Conservation (phyloP, 805 yeast species). For the Yueomyces sp. region DNA sequence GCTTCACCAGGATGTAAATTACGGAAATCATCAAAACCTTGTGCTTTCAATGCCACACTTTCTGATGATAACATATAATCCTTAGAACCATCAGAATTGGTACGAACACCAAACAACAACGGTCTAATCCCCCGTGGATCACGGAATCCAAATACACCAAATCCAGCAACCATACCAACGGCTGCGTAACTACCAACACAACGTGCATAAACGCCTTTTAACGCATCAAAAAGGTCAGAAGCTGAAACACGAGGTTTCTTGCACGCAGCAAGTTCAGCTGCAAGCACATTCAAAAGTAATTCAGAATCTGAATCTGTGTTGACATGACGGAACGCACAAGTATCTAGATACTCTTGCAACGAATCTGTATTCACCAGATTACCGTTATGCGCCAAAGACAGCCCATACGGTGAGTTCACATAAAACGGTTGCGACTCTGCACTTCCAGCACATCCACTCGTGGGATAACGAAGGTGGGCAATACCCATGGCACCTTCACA, state of each 20-base stretch:
- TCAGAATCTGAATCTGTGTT: constrained; percentile 96
- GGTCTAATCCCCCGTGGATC: constrained; percentile 98
- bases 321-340: constrained; percentile 89
- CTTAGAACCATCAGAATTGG: constrained; percentile 47
- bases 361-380: constrained; percentile 80
- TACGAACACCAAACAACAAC: constrained; percentile 71
- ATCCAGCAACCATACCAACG: constrained; percentile 90
- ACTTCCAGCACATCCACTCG: constrained; percentile 92
- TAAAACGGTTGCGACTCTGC: constrained; percentile 98
- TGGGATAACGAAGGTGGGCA: constrained; percentile 90
- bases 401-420: constrained; percentile 94
- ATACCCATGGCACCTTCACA: constrained; percentile 91
- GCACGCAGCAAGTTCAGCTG: constrained; percentile 79
- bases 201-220: constrained; percentile 64
- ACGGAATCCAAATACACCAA: constrained; percentile 88
- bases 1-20: constrained; percentile 95
- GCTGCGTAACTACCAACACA: constrained; percentile 98
- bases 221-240: constrained; percentile 75
- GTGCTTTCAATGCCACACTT: constrained; percentile 87
- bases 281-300: constrained; percentile 77
- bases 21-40: constrained; percentile 64
- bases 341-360: constrained; percentile 71
- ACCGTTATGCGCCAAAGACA: constrained; percentile 84
- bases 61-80: constrained; percentile 96
- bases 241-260: constrained; percentile 89